A percentile compares a stretch with the other conserved stretches of the same genome.
Evolutionary conservation across 2,329 filamentous ascomycete species (phyloP).

Genomic region (Dryadomyces quercivorus): DNA sequence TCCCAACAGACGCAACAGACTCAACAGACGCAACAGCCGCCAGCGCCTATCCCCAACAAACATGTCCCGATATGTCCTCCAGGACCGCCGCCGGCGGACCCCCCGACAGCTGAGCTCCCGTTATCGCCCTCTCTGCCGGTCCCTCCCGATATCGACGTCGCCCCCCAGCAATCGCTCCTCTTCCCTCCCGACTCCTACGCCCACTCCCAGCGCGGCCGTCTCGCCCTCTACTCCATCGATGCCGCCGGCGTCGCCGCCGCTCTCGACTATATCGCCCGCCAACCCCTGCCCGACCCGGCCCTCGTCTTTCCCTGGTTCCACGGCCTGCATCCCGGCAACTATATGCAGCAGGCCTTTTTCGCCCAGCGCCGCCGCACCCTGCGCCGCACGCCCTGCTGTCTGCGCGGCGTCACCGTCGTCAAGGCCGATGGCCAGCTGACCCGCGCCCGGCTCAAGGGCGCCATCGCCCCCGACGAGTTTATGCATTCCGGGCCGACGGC

Average conservation of each 20-base stretch:
- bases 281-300: slow-evolving; percentile 74
- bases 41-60: slow-evolving; percentile 62
- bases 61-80: slow-evolving; percentile 84
- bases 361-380: slow-evolving; percentile 60
- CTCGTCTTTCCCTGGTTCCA: slow-evolving; percentile 94
- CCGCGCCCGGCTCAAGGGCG: slow-evolving; percentile 69
- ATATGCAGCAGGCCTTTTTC: slow-evolving; percentile 84
- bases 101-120: slow-evolving; percentile 3
- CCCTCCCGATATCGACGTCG: neutral
- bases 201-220: slow-evolving; percentile 27
- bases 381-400: slow-evolving; percentile 59
- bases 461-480: slow-evolving; percentile 71
- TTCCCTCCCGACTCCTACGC: slow-evolving; percentile 59
- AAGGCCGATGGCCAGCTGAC: slow-evolving; percentile 77
- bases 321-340: slow-evolving; percentile 79
- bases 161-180: slow-evolving; percentile 54
- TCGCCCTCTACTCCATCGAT: slow-evolving; percentile 62
- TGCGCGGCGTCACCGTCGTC: slow-evolving; percentile 73
- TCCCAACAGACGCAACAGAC: neutral
- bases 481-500: slow-evolving; percentile 39
- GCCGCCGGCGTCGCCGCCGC: slow-evolving; percentile 57
- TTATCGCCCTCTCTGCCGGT: neutral
- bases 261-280: slow-evolving; percentile 61
- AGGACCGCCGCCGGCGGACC: slow-evolving; percentile 42
- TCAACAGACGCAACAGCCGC: slow-evolving; percentile 9